Evolutionary conservation across 305 asterid species (phyloP).

Genomic region (Fraxinus sp.): DNA sequence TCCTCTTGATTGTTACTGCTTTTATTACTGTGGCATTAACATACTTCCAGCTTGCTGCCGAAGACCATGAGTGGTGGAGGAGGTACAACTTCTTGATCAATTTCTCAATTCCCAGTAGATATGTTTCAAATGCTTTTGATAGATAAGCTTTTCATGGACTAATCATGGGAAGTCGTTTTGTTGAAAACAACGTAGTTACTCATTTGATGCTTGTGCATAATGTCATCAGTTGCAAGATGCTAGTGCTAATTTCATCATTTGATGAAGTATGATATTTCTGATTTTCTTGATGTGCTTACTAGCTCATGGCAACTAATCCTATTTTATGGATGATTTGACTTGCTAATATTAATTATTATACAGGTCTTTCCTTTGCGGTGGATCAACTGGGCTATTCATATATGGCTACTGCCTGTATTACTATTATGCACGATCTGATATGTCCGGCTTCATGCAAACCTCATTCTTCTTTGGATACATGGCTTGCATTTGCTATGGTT

Average conservation of each 20-base stretch:
- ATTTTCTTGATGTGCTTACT: neutral
- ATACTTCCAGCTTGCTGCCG: conserved; percentile 81
- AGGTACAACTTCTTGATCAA: conserved; percentile 36
- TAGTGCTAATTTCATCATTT: neutral
- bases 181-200: neutral
- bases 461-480: conserved; percentile 79
- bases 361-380: conserved; percentile 80
- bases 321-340: neutral
- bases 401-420: conserved; percentile 71
- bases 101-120: neutral
- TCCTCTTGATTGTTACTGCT: conserved; percentile 71
- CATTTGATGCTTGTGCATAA: neutral
- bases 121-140: neutral
- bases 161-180: neutral
- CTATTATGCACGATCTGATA: conserved; percentile 75
- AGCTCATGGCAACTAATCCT: neutral
- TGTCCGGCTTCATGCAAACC: conserved; percentile 79
- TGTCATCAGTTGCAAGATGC: neutral
- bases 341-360: neutral
- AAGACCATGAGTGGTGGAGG: conserved; percentile 94
- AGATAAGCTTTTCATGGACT: neutral
- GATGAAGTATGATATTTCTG: neutral
- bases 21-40: conserved; percentile 78
- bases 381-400: conserved; percentile 73
- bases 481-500: conserved; percentile 75